Evolutionary conservation across 768 basidiomycete genomes (phyloP).

Genomic region (Tubosaeta brunneosetosa): DNA sequence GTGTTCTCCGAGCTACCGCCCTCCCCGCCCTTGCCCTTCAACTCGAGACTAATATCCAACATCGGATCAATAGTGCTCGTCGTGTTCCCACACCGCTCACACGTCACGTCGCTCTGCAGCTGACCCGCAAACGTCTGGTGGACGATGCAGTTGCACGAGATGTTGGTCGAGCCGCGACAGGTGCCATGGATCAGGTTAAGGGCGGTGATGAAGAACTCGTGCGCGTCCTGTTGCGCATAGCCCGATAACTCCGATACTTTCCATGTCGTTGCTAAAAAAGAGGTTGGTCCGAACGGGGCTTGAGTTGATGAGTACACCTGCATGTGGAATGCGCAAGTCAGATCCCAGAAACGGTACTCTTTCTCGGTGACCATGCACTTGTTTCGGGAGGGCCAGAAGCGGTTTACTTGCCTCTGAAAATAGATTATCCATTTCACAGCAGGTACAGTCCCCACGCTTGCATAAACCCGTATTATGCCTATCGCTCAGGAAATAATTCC

Average conservation of each 20-base stretch:
- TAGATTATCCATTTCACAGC: conserved; percentile 90
- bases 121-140: conserved; percentile 87
- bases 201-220: conserved; percentile 79
- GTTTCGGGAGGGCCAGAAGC: neutral
- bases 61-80: conserved; percentile 84
- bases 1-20: conserved; percentile 53
- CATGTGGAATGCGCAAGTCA: neutral
- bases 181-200: conserved; percentile 85
- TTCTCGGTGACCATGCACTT: too few relatives aligned
- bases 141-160: conserved; percentile 85
- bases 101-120: conserved; percentile 84
- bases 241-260: conserved; percentile 77
- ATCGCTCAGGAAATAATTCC: conserved; percentile 87
- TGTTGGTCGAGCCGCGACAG: conserved; percentile 67
- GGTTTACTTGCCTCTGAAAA: conserved; percentile 56
- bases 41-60: conserved; percentile 84
- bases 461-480: conserved; percentile 77
- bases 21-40: conserved; percentile 53
- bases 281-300: conserved; percentile 72
- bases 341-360: neutral
- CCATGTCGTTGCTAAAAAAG: conserved; percentile 84
- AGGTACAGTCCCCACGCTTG: conserved; percentile 70
- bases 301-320: conserved; percentile 56
- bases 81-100: conserved; percentile 75
- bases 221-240: conserved; percentile 92